Percentiles rank a stretch among this genome's conserved stretches.
These are phyloP conservation scores for Rhodosporidiobolus odoratus DNA, from an alignment of 768 basidiomycete genomes.

Conservation along the genomic window DNA sequence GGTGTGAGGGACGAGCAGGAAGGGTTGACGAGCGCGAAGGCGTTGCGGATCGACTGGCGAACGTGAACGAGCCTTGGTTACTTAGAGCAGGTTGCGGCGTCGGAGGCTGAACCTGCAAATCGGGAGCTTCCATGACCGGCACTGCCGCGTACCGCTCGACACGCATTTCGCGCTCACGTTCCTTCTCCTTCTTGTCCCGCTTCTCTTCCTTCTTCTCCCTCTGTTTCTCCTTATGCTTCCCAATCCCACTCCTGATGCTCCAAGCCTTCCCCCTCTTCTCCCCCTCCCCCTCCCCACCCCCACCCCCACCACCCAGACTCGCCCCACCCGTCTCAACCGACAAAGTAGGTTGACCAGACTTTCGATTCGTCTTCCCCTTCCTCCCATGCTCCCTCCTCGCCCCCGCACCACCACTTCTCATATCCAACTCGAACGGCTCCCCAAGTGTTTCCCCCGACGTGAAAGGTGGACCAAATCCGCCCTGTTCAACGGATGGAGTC, in stretches of 20 bases:
- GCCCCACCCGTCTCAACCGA: no score
- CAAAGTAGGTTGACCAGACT: neutral
- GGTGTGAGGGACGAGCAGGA: neutral
- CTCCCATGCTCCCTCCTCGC: no score
- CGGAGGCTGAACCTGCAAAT: slow-evolving; percentile 2
- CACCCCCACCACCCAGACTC: no score
- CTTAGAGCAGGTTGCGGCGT: neutral
- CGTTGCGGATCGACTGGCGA: neutral
- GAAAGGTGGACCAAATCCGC: neutral
- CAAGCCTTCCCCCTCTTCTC: neutral
- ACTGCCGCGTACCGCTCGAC: neutral
- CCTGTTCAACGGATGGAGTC: neutral
- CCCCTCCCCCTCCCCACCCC: neutral
- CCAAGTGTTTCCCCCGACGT: neutral
- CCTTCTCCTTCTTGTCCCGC: neutral
- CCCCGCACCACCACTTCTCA: neutral
- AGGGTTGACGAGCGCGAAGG: neutral
- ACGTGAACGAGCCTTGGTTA: neutral
- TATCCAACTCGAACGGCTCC: slow-evolving; percentile 6
- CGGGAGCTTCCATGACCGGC: neutral
- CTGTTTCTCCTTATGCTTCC: neutral
- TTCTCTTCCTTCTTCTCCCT: neutral
- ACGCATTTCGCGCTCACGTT: neutral
- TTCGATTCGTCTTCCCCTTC: neutral
- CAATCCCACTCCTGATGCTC: neutral